phyloP scores from a whole-genome alignment of 2,329 filamentous ascomycete genomes.

The Sordariomycetes sp. region DNA sequence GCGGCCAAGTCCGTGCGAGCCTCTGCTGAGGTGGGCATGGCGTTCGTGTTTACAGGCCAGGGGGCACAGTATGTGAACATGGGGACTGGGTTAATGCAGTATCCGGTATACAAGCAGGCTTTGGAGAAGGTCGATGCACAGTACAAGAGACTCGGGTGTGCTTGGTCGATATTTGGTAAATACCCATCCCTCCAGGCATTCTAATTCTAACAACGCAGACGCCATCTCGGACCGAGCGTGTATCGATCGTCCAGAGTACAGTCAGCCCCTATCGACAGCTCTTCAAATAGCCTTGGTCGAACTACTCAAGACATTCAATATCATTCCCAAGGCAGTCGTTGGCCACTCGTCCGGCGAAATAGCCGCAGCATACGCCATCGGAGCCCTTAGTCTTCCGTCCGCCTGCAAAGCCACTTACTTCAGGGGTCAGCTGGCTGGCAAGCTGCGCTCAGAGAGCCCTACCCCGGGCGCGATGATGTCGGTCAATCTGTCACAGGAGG shows the following conservation, averaged over 20 bases:
- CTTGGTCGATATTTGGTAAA: slow-evolving; percentile 1
- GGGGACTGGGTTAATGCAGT: slow-evolving; percentile 8
- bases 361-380: slow-evolving; percentile 33
- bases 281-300: slow-evolving; percentile 37
- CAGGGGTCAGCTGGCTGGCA: slow-evolving; percentile 9
- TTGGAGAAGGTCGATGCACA: neutral
- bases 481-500: slow-evolving; percentile 39
- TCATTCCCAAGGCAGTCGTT: slow-evolving; percentile 27
- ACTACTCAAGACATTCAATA: slow-evolving; percentile 31
- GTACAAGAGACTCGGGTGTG: neutral
- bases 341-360: slow-evolving; percentile 42
- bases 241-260: slow-evolving; percentile 28
- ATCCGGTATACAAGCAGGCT: neutral
- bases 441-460: slow-evolving; percentile 1
- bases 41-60: slow-evolving; percentile 15
- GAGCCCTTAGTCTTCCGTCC: slow-evolving; percentile 20
- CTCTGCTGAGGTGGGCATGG: slow-evolving; percentile 3
- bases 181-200: no score
- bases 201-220: neutral
- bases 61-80: slow-evolving; percentile 13
- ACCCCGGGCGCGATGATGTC: slow-evolving; percentile 19
- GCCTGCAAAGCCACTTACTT: slow-evolving; percentile 13
- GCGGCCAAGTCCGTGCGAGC: neutral
- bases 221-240: slow-evolving; percentile 14
- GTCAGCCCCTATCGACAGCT: slow-evolving; percentile 34